Evolutionary conservation across 163 green algal genomes (phyloP), one percentile per base, ranked within the genome.

Genomic region (Chloromonas sp.): DNA sequence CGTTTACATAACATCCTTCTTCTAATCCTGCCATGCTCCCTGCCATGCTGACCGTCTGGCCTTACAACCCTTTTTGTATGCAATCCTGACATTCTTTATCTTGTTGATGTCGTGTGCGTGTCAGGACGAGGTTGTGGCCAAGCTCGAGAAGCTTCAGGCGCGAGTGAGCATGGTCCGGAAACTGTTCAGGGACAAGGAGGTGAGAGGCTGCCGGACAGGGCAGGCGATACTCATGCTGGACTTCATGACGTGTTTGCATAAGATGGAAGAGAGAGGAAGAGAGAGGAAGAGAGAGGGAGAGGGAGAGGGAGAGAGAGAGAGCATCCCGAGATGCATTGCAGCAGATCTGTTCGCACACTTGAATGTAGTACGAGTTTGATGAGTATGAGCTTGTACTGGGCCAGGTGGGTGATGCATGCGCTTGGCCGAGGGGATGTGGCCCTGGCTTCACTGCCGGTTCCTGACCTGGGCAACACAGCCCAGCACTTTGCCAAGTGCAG

Each of bases 121-220:
- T 36, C 93, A 97, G 86, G 94, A 96, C 57, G 94, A 96, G 81
- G 91, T 95, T 1, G 94, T 98, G 71, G 87, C 92, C 15, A 95
- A 95, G 89, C 90, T 98, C 83, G 93, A 97, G 89, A 61, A 84
- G 80, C 86, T 98, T 62, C 90, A 95, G 90, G 88, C 91, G 66
- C 93, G 91, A 78, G 91, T 98, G 14, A 78, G 86, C 0, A 83
- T 95, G 83, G 95, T 97, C 1, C 89, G 93, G 82, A 81, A 90
- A 3, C 94, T 99, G 70, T 99, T 99, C 91, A 62, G 90, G 1
- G 89, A 96, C 87, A 81, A 89, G 77, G 57, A 88, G 57, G 85
- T 85, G 60, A 59, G 83, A 11, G 66, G 66, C 66, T 11, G 36
- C 36, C 36, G 36, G 36, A 36, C 36, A 36, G 36, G 36, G 36